Evolutionary conservation across 1,284 basidiomycete genomes (phyloP), one percentile per base, ranked within the genome.

Genomic region (Puccinia sorghi): DNA sequence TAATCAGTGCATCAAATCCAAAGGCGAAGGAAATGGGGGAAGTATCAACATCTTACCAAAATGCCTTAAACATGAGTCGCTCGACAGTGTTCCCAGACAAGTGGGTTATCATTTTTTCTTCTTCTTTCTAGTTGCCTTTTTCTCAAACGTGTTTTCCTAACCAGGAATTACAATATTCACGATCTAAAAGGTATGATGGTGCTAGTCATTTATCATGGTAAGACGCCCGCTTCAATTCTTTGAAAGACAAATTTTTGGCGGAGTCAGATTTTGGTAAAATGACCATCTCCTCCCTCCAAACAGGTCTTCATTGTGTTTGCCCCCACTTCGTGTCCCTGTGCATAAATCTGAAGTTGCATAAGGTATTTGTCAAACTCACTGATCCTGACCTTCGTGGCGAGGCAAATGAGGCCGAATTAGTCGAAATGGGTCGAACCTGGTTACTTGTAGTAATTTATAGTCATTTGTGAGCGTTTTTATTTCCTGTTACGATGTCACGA

Each of bases 331-430:
- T 72, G 27, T 41, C 70, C 25, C 70, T 72, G 41, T 72, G 48
- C 43, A 37, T 72, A 20, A 59, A 50, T 12, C 25, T 72, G 20
- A 72, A 72, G 12, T 25, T 72, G 32, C 70, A 72, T 43, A 72
- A 72, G 37, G 70, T 72, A 43, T 72, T 72, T 72, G 70, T 72
- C 41, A 72, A 72, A 13, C 52, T 72, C 27, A 72, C 70, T 56
- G 70, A 72, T 43, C 70, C 52, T 8, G 27, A 41, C 27, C 52
- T 72, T 25, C 50, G 70, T 27, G 70, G 70, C 5, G 32, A 52
- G 17, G 52, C 70, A 22, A 57, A 37, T 22, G 70, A 72, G 52
- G 52, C 22, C 9, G 70, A 72, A 43, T 27, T 72, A 25, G 70
- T 72, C 0, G 70, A 72, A 20, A 72, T 57, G 52, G 70, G 70